Evolutionary conservation across 2,329 filamentous ascomycete species (phyloP), one percentile per base, ranked within the genome.

Genomic region (Elsinoe perseae): DNA sequence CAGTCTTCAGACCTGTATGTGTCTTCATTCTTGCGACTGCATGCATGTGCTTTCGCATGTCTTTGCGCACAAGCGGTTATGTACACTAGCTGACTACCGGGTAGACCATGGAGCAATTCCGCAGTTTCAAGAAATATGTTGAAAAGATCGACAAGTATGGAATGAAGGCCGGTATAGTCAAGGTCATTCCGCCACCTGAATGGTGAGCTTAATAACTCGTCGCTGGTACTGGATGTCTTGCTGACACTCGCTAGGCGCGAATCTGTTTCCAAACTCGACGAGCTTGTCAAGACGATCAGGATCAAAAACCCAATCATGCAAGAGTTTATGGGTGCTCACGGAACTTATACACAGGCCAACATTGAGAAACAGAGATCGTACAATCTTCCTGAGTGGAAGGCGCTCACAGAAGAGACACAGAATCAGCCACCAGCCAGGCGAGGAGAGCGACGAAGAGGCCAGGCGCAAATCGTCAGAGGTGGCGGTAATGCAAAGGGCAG

Each of bases 221-320:
- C 14, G 34, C 5, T 7, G 38, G 32, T n/a, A 23, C 16, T 9
- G 5, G 27, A 14, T 27, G 9, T 20, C 16, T 36, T 53, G 50
- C 34, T 43, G 18, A 43, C 36, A n/a, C 20, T 42, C n/a, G 25
- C 53, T 58, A 85, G 82, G 82, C 74, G 75, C 65, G 82, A 91
- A 61, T 78, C 83, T 23, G 83, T 93, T 34, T 87, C 88, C 14
- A 77, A 81, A 34, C 81, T 96, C 60, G 84, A 93, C 66, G 87
- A 96, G 65, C 80, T 89, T 52, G 81, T 98, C 61, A 97, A 96
- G 73, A 85, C 86, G 60, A 88, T 98, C 70, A 86, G 85, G 67
- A 91, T 98, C 66, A 92, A 92, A 72, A 95, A 98, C 62, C 93
- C 93, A 2, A 97, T 98, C 69, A 95, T 90, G 68, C 93, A 98